Conservation (phyloP, 2,329 filamentous ascomycete species). For the Raffaelea albimanens region DNA sequence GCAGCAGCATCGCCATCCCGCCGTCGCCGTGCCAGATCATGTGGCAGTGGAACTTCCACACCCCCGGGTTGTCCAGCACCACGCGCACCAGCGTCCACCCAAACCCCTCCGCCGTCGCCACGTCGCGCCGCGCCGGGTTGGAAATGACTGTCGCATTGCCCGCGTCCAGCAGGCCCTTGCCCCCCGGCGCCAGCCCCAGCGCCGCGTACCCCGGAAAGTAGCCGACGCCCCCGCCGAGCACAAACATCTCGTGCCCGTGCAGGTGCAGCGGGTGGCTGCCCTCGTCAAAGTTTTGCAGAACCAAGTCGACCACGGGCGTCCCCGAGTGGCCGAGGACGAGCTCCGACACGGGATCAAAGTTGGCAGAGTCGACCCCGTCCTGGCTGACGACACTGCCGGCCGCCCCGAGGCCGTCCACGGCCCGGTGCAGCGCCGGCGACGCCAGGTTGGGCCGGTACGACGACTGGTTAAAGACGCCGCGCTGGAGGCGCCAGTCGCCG, state of each 20-base stretch:
- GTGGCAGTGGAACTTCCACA: conserved; percentile 31
- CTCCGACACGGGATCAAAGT: conserved; percentile 29
- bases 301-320: conserved; percentile 58
- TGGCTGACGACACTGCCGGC: conserved; percentile 35
- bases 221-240: conserved; percentile 53
- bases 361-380: conserved; percentile 39
- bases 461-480: conserved; percentile 48
- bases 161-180: conserved; percentile 24
- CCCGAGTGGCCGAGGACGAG: conserved; percentile 55
- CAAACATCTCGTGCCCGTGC: conserved; percentile 34
- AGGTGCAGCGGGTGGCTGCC: conserved; percentile 17
- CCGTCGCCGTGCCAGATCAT: conserved; percentile 28
- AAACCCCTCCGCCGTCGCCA: conserved; percentile 32
- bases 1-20: conserved; percentile 29
- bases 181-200: conserved; percentile 22
- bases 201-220: conserved; percentile 35
- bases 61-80: conserved; percentile 39
- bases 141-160: conserved; percentile 21
- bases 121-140: conserved; percentile 39
- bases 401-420: conserved; percentile 32
- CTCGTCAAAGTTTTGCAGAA: conserved; percentile 33
- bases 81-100: conserved; percentile 40
- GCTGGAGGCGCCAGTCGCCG: conserved; percentile 45
- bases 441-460: conserved; percentile 39
- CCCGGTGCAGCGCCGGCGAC: conserved; percentile 39